Evolutionary conservation across 345 rosid species (phyloP).

Genomic region (Ricinus communis): DNA sequence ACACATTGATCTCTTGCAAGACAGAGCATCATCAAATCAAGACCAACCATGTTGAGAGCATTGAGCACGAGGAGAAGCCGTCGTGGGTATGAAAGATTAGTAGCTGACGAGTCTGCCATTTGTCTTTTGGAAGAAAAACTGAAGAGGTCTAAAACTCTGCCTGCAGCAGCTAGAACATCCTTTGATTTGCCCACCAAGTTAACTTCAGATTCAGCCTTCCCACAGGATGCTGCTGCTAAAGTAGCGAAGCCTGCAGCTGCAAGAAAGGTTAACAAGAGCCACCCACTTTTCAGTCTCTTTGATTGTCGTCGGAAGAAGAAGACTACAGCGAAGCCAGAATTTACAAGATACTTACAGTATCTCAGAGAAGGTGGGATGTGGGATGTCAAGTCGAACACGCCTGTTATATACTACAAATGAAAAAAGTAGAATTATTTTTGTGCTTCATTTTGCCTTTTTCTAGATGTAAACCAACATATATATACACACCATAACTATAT

Average conservation of each 20-base stretch:
- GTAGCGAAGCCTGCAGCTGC: conserved; percentile 13
- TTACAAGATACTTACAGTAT: conserved; percentile 66
- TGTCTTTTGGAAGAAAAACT: conserved; percentile 27
- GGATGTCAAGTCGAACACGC: conserved; percentile 49
- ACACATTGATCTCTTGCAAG: too few species aligned
- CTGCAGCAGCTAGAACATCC: conserved; percentile 4
- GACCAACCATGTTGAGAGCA: conserved; percentile 54
- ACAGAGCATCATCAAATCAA: neutral
- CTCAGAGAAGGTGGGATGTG: conserved; percentile 73
- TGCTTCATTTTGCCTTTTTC: too few species aligned
- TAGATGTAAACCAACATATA: too few species aligned
- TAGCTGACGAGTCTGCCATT: conserved; percentile 33
- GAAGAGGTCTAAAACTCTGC: conserved; percentile 51
- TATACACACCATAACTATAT: too few species aligned
- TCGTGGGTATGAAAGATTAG: conserved; percentile 48
- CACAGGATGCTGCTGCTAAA: conserved; percentile 7
- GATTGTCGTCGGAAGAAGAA: conserved; percentile 49
- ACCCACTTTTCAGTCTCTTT: conserved; percentile 63
- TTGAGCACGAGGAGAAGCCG: conserved; percentile 51
- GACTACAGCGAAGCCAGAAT: conserved; percentile 63
- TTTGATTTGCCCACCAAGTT: neutral
- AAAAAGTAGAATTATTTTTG: too few species aligned
- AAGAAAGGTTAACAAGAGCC: conserved; percentile 43
- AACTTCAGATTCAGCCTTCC: neutral
- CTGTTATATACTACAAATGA: conserved; percentile 50